These are phyloP conservation scores for Xylaria nigripes DNA, from an alignment of 495 filamentous ascomycete species.

Conservation along the genomic window DNA sequence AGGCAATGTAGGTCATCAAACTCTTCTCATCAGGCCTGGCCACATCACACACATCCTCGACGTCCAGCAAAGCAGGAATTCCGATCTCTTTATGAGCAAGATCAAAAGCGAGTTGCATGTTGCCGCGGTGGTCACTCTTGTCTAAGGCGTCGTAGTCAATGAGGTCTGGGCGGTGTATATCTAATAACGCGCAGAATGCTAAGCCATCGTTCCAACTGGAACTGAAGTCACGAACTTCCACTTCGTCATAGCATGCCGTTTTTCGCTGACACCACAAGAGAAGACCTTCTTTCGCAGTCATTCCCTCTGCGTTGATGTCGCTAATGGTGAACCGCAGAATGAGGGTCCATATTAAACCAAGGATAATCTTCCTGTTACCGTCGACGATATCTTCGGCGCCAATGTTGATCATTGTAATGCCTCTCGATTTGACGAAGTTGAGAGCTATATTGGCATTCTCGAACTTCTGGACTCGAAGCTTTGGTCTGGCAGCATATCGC, in stretches of 20 bases:
- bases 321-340: slow-evolving; percentile 97
- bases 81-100: slow-evolving; percentile 94
- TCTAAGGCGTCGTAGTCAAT: slow-evolving; percentile 94
- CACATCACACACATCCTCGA: slow-evolving; percentile 97
- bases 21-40: slow-evolving; percentile 90
- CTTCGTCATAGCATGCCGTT: slow-evolving; percentile 95
- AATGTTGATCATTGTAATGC: slow-evolving; percentile 97
- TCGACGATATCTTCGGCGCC: slow-evolving; percentile 98
- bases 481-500: slow-evolving; percentile 90
- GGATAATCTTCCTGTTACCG: slow-evolving; percentile 93
- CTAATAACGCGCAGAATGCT: slow-evolving; percentile 90
- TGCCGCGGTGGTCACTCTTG: slow-evolving; percentile 88
- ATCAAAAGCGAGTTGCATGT: slow-evolving; percentile 96
- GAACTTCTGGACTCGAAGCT: slow-evolving; percentile 92
- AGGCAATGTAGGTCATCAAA: slow-evolving; percentile 98
- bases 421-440: slow-evolving; percentile 81
- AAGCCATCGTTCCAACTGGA: slow-evolving; percentile 94
- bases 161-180: slow-evolving; percentile 93
- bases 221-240: slow-evolving; percentile 90
- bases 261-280: slow-evolving; percentile 97
- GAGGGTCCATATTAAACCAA: slow-evolving; percentile 94
- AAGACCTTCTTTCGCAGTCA: slow-evolving; percentile 94
- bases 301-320: slow-evolving; percentile 95
- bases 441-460: slow-evolving; percentile 96
- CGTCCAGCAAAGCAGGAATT: slow-evolving; percentile 89